phyloP scores from a whole-genome alignment of 257 asterid species.

The Primulina huaijiensis region DNA sequence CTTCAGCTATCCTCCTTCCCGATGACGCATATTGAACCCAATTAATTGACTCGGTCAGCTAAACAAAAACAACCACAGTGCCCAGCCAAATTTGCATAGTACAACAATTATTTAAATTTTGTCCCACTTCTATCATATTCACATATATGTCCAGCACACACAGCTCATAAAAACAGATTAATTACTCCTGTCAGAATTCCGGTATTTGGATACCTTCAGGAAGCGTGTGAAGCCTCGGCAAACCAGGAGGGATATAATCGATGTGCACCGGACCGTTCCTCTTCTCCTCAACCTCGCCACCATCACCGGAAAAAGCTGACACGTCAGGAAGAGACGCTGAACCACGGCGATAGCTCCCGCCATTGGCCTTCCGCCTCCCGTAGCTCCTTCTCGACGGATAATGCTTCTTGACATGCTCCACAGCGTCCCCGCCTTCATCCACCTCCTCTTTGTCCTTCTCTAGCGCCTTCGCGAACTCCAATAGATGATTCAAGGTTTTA shows the following conservation, averaged over 20 bases:
- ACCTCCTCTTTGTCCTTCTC: constrained; percentile 43
- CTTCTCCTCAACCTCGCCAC: constrained; percentile 34
- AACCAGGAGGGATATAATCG: constrained; percentile 54
- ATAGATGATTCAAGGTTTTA: constrained; percentile 52
- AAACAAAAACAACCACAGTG: not conserved
- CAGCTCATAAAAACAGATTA: not conserved
- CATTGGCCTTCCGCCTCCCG: constrained; percentile 35
- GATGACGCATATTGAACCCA: constrained; percentile 3
- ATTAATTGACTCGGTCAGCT: not conserved
- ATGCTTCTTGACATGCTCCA: constrained; percentile 33
- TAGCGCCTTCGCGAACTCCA: constrained; percentile 53
- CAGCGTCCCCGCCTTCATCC: constrained; percentile 28
- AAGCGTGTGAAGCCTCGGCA: constrained; percentile 56
- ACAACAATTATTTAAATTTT: not conserved
- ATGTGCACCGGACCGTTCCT: constrained; percentile 38
- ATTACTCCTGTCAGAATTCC: constrained; percentile 22
- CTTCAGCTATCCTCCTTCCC: not conserved
- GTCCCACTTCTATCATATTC: not conserved
- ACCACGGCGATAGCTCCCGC: constrained; percentile 37
- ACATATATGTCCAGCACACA: not conserved
- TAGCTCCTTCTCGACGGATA: constrained; percentile 26
- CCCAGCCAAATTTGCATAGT: not conserved
- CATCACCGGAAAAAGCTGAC: constrained; percentile 30
- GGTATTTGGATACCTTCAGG: constrained; percentile 44
- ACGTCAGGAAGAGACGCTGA: constrained; percentile 57